Percentiles rank a stretch among this genome's conserved stretches.
These are phyloP conservation scores for Parascedosporium putredinis DNA, from an alignment of 2,329 filamentous ascomycete species.

Conservation along the genomic window DNA sequence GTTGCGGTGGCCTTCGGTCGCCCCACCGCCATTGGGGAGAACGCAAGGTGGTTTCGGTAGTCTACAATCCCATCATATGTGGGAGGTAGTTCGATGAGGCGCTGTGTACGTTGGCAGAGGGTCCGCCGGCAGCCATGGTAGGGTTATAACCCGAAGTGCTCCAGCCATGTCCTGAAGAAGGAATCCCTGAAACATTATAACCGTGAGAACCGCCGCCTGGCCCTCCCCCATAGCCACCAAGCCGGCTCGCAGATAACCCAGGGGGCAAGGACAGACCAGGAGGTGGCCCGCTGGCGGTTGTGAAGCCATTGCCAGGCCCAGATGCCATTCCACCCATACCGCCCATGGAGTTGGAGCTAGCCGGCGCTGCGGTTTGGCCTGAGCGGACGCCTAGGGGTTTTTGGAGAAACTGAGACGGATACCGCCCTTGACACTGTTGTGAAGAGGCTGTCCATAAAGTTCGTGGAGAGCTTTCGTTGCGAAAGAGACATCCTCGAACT, in stretches of 20 bases:
- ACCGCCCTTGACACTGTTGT: slow-evolving; percentile 88
- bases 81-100: slow-evolving; percentile 13
- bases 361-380: slow-evolving; percentile 46
- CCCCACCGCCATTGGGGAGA: neutral
- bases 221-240: neutral
- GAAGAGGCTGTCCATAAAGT: slow-evolving; percentile 74
- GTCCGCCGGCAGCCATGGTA: slow-evolving; percentile 12
- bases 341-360: slow-evolving; percentile 26
- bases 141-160: slow-evolving; percentile 10
- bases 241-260: slow-evolving; percentile 38
- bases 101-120: slow-evolving; percentile 14
- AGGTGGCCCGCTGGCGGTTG: slow-evolving; percentile 64
- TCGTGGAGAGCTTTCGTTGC: slow-evolving; percentile 87
- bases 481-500: slow-evolving; percentile 88
- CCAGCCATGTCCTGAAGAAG: slow-evolving; percentile 4
- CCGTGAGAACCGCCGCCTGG: slow-evolving; percentile 3
- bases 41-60: neutral
- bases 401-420: slow-evolving; percentile 96
- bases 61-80: slow-evolving; percentile 24
- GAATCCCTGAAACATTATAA: neutral
- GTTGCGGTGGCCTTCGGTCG: neutral
- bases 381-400: slow-evolving; percentile 89
- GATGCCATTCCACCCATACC: slow-evolving; percentile 49
- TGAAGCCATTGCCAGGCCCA: slow-evolving; percentile 47
- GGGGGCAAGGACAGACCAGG: slow-evolving; percentile 71